phyloP scores from a whole-genome alignment of 2,329 filamentous ascomycete species.

The Ascochyta lentis region DNA sequence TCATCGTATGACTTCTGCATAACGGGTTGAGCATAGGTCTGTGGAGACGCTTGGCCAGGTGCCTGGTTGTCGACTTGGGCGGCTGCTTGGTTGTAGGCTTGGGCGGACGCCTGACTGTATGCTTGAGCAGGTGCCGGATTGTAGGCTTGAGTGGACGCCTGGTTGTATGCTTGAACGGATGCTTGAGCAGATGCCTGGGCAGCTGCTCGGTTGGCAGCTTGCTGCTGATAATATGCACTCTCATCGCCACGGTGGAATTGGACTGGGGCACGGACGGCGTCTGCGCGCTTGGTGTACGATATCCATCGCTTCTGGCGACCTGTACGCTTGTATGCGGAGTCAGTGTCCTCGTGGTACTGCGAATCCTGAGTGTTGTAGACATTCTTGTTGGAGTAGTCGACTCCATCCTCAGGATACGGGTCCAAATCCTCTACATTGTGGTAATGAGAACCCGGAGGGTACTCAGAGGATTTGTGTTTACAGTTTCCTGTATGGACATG shows the following conservation, averaged over 20 bases:
- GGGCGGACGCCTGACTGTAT: neutral
- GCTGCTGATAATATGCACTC: conserved; percentile 6
- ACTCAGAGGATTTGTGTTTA: conserved; percentile 1
- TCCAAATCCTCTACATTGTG: conserved; percentile 3
- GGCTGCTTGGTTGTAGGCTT: neutral
- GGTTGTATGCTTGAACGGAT: neutral
- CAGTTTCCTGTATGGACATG: neutral
- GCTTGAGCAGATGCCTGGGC: neutral
- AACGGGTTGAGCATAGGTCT: neutral
- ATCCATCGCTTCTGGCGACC: conserved; percentile 13
- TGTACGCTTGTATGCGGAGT: conserved; percentile 6
- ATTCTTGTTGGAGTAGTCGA: conserved; percentile 8
- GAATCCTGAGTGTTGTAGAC: conserved; percentile 4
- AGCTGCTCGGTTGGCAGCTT: neutral
- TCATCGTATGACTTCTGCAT: conserved; percentile 1
- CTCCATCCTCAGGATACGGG: conserved; percentile 5
- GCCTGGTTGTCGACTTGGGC: neutral
- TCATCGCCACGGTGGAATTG: conserved; percentile 1
- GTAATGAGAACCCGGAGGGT: conserved; percentile 5
- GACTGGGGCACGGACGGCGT: neutral
- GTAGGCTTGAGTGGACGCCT: neutral
- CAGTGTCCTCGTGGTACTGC: conserved; percentile 1
- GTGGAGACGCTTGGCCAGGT: neutral
- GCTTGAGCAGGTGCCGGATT: neutral
- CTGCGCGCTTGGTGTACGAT: conserved; percentile 14